Evolutionary conservation across 1,284 basidiomycete genomes (phyloP).

Genomic region (Austropuccinia psidii): DNA sequence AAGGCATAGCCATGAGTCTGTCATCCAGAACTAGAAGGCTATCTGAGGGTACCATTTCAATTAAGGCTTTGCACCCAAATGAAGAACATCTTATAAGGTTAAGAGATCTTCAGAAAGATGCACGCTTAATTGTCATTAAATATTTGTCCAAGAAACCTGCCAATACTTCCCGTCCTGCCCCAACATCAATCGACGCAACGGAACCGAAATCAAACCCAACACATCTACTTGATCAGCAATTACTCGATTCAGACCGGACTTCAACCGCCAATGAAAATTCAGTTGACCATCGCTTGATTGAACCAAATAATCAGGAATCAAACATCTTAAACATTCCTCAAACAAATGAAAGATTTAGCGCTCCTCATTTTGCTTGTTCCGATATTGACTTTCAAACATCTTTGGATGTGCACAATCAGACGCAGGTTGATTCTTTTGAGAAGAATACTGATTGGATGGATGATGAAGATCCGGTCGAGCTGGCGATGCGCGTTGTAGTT

Average conservation of each 20-base stretch:
- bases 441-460: not conserved
- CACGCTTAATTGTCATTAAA: slow-evolving; percentile 54
- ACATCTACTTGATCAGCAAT: too few relatives aligned
- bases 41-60: slow-evolving; percentile 29
- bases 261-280: too few relatives aligned
- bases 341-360: too few relatives aligned
- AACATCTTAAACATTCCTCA: too few relatives aligned
- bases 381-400: too few relatives aligned
- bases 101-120: slow-evolving; percentile 71
- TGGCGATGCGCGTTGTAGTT: slow-evolving; percentile 33
- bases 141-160: not conserved
- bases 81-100: slow-evolving; percentile 92
- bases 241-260: too few relatives aligned
- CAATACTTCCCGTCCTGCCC: too few relatives aligned
- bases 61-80: slow-evolving; percentile 64
- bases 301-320: too few relatives aligned
- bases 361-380: too few relatives aligned
- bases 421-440: not conserved
- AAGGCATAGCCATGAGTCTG: slow-evolving; percentile 48
- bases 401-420: too few relatives aligned
- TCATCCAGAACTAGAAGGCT: slow-evolving; percentile 49
- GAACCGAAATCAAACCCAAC: too few relatives aligned
- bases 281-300: too few relatives aligned
- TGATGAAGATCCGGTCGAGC: slow-evolving; percentile 31
- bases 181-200: not conserved